Evolutionary conservation across 108 stramenopile genomes (phyloP), one percentile per base, ranked within the genome.

Genomic region (Skeletonema potamos): DNA sequence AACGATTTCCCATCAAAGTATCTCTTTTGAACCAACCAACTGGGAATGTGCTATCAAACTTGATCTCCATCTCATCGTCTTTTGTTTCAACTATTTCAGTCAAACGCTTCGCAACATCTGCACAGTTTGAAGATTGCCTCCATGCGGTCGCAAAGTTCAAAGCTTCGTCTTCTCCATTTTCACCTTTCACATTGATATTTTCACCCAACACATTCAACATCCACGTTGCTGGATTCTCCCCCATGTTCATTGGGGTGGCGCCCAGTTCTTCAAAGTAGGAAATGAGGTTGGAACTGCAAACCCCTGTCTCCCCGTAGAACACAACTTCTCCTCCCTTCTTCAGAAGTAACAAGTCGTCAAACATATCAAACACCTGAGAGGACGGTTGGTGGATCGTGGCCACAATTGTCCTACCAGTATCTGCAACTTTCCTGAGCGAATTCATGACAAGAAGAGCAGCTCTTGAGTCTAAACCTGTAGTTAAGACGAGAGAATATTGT

Each of bases 161-260:
- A 36, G 27, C 64, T 37, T 64, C 66, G 39, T 73, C 51, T 61
- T 77, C 60, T 27, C 81, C 72, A 51, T 37, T 75, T 5, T 77
- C 67, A 11, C 20, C 62, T 37, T 73, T 56, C 8, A 48, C 58
- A 17, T 22, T 37, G 11, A 64, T 61, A 4, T 62, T 43, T 60
- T 81, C 73, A 62, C 66, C 17, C 12, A 88, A 48, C 22, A 70
- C 88, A 65, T 86, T 87, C 12, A 95, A 88, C 91, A 95, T 92
- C 89, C 89, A 95, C 4, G 88, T 86, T 12, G 92, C 92, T 12
- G 93, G 93, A 33, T 95, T 94, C 34, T 82, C 85, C 33, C 85
- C 81, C 54, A 37, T 44, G 15, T 58, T 60, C 63, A 89, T 78
- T 24, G 73, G 72, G 17, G 56, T 36, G 17, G 62, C 58, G 18